These are phyloP conservation scores for Monosporascus sp. DNA, from an alignment of 2,329 filamentous ascomycete genomes.

Conservation along the genomic window DNA sequence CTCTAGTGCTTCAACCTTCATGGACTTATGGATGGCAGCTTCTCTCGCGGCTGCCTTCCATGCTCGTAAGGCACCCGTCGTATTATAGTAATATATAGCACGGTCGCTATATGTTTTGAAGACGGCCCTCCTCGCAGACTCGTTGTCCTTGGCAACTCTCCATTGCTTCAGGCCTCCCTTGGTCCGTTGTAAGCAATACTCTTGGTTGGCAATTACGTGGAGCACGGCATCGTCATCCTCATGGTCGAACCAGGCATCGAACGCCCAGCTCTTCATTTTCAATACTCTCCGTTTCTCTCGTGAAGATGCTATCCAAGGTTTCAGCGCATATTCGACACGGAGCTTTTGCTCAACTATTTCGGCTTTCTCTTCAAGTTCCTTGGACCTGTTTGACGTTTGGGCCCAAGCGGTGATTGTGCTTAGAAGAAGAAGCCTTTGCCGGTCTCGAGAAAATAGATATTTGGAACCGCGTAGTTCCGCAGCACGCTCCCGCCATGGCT, in stretches of 20 bases:
- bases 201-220: not conserved
- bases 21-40: conserved; percentile 1
- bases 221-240: conserved; percentile 3
- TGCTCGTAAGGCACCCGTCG: conserved; percentile 5
- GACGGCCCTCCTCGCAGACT: not conserved
- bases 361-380: not conserved
- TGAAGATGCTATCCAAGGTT: conserved; percentile 7
- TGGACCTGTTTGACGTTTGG: not conserved
- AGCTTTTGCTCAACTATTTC: not conserved
- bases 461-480: not conserved
- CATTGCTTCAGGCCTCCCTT: conserved; percentile 1
- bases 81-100: conserved; percentile 6
- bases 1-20: conserved; percentile 5
- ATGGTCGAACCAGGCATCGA: conserved; percentile 5
- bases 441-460: not conserved
- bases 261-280: conserved; percentile 2
- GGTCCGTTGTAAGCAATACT: not conserved
- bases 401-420: conserved; percentile 1
- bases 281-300: not conserved
- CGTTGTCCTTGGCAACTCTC: conserved; percentile 2
- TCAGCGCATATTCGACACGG: conserved; percentile 2
- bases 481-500: conserved; percentile 6
- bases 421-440: not conserved
- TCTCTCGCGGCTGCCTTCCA: conserved; percentile 10
- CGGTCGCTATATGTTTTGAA: conserved; percentile 2